Conservation (phyloP, 2,329 filamentous ascomycete genomes). For the Emergomyces orientalis region DNA sequence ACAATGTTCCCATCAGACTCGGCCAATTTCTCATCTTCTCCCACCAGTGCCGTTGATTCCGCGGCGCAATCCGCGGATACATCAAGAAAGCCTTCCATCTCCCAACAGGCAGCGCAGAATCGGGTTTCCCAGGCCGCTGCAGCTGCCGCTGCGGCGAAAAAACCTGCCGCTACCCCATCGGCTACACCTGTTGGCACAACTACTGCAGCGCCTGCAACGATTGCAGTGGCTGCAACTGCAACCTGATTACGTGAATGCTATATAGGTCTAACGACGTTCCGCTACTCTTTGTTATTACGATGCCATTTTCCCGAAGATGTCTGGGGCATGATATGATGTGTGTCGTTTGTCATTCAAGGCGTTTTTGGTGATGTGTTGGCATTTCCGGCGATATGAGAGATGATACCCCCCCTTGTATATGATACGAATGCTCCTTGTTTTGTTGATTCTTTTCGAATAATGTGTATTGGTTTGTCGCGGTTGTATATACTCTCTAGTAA, state of each 20-base stretch:
- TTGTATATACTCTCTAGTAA: not conserved
- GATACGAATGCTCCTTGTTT: not conserved
- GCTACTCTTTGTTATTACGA: slow-evolving; percentile 13
- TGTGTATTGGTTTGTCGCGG: not conserved
- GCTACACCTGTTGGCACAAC: not conserved
- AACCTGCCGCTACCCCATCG: slow-evolving; percentile 16
- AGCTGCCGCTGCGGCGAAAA: slow-evolving; percentile 19
- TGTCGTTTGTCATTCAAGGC: not conserved
- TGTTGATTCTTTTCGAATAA: not conserved
- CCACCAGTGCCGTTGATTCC: slow-evolving; percentile 21
- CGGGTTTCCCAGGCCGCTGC: slow-evolving; percentile 16
- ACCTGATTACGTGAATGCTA: slow-evolving; percentile 4
- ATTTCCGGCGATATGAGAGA: slow-evolving; percentile 3
- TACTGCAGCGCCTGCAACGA: slow-evolving; percentile 15
- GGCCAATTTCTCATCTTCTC: slow-evolving; percentile 15
- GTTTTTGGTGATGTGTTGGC: slow-evolving; percentile 1
- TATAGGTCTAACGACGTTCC: slow-evolving; percentile 13
- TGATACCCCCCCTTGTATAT: slow-evolving; percentile 1
- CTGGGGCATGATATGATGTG: not conserved
- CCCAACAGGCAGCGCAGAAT: slow-evolving; percentile 13
- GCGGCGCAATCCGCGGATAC: slow-evolving; percentile 10
- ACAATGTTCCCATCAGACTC: slow-evolving; percentile 29
- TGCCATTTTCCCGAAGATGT: not conserved
- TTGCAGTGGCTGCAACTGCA: slow-evolving; percentile 6
- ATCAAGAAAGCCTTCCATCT: slow-evolving; percentile 12